Base-by-base conservation (phyloP, 768 basidiomycete genomes). In the Podaxis carcinomalis region DNA sequence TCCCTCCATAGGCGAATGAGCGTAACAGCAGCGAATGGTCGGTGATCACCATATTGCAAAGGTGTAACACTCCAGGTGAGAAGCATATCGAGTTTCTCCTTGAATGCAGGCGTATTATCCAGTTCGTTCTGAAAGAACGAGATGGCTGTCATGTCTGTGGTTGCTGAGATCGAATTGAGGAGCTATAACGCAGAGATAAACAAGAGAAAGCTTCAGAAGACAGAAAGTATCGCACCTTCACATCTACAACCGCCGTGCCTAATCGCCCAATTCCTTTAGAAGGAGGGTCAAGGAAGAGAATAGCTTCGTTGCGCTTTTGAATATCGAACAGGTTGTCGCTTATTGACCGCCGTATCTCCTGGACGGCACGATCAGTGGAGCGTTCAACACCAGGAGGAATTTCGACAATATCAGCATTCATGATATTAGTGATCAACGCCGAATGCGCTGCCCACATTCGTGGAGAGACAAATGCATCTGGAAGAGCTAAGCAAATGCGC, bases 51-150 rank as follows among this genome's bases (percentile, higher is more conserved):
- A 62, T 88, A 92, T 71, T 93, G 92, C 16, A 90, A 75, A 2
- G 86, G 83, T 0, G 91, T 90, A 27, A 93, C 85, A 66, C 84
- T 84, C 92, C 92, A 94, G 0, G 89, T 89, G 9, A 93, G 78
- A 2, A 93, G 78, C 56, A 86, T 80, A 64, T 90, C 84, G 16
- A 93, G 80, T 68, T 92, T 91, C 61, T 82, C 81, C n/a, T 78
- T 73, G 66, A 92, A 90, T 10, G 72, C 69, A 11, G 75, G 67
- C 21, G 73, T 68, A 57, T 79, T 77, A 21, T 77, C 73, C 11
- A 67, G 67, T 28, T 74, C 75, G 7, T 78, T 76, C 5, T 81
- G 77, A 64, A 93, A 90, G 69, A 88, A 90, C 1, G 71, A 59
- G 35, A 90, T 73, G 5, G 76, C 71, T 25, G 77, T 73, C 66